Evolutionary conservation across 768 basidiomycete species (phyloP), one percentile per base, ranked within the genome.

Genomic region (Collybiopsis confluens): DNA sequence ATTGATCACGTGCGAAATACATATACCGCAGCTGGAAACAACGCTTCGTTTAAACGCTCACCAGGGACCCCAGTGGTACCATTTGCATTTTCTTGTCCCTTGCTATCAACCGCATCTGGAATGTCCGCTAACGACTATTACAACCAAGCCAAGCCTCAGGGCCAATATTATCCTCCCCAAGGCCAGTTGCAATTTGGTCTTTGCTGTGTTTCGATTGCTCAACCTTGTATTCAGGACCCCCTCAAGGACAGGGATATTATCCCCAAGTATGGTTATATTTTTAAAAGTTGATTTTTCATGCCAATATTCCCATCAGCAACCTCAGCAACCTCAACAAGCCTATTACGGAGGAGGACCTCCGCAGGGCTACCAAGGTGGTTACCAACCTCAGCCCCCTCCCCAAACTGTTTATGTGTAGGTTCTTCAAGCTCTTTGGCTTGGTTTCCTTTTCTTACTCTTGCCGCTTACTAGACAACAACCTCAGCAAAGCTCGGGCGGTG

Each of bases 91-190:
- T 48, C 47, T 9, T 21, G 27, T 30, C 30, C 24, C 26, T 45
- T 24, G 33, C 33, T 47, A 13, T 47, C 30, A n/a, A 18, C 6
- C 13, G n/a, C 13, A 40, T 15, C 38, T 20, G 38, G 38, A 59
- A 86, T 87, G 88, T 85, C 87, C 57, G 85, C 82, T 64, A 82
- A 84, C 69, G 88, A 90, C 61, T 91, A 87, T 62, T 90, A 89
- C 59, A 70, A 70, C 33, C 50, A 52, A 47, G 71, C 73, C 40
- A 76, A 79, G 56, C 74, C 68, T 18, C 81, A 79, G 59, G 73
- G 74, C 38, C 79, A 79, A 38, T 81, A 83, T 62, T 81, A 80
- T 54, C 80, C 79, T 13, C 80, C 79, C 9, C 70, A 62, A 64
- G 81, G 81, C 79, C 15, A 13, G 75, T n/a, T n/a, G n/a, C n/a